Conservation (phyloP, 2,329 filamentous ascomycete species). For the Drechmeria coniospora region DNA sequence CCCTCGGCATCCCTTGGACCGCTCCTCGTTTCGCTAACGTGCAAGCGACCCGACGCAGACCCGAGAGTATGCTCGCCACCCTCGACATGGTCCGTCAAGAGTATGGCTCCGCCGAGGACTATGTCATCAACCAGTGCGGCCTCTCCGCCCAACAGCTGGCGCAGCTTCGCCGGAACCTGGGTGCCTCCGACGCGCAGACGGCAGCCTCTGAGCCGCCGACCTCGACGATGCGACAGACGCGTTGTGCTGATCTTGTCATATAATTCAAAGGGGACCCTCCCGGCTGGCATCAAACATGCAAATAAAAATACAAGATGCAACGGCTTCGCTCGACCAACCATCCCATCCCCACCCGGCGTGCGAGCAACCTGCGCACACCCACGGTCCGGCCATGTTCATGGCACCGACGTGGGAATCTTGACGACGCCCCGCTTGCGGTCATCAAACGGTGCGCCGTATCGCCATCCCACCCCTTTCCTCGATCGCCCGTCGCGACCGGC, state of each 20-base stretch:
- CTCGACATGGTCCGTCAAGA: conserved; percentile 38
- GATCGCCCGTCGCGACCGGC: conserved; percentile 39
- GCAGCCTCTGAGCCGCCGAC: no score
- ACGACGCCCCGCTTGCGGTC: conserved; percentile 48
- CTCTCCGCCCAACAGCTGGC: conserved; percentile 39
- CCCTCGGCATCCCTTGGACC: no score
- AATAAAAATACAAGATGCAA: no score
- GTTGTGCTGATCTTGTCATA: no score
- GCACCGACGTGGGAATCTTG: conserved; percentile 52
- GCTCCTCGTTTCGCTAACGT: no score
- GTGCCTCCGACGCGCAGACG: no score
- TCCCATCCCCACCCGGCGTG: no score
- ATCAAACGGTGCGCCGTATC: conserved; percentile 47
- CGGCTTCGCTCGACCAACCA: no score
- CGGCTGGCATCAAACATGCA: no score
- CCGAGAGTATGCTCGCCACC: conserved; percentile 32
- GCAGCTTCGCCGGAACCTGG: conserved; percentile 32
- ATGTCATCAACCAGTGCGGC: conserved; percentile 42
- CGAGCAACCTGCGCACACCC: conserved; percentile 2
- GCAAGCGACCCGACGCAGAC: no score
- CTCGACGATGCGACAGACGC: no score
- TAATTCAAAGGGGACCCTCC: no score
- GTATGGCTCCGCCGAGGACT: conserved; percentile 49
- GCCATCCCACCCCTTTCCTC: conserved; percentile 38
- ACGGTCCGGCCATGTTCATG: conserved; percentile 17